Percentiles rank a stretch among this genome's conserved stretches.
phyloP scores from a whole-genome alignment of 202 grass and related monocot genomes.

The Elaeis oleifera region DNA sequence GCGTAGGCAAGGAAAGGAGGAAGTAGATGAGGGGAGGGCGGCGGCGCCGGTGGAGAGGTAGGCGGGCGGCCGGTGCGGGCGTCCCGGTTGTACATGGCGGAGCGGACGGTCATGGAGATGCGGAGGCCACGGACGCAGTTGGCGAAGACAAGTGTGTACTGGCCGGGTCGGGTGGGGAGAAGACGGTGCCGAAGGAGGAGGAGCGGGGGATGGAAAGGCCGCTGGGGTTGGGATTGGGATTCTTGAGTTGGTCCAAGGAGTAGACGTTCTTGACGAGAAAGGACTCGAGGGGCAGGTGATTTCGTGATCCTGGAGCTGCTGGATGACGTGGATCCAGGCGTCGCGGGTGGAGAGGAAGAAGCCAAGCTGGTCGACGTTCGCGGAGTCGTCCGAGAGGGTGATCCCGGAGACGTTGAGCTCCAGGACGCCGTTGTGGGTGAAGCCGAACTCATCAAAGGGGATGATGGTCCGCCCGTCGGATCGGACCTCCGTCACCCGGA shows the following conservation, averaged over 20 bases:
- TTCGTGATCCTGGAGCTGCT: background rate
- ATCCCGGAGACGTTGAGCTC: slow-evolving; percentile 3
- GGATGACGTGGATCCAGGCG: slow-evolving; percentile 5
- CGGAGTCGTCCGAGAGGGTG: background rate
- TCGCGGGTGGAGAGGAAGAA: slow-evolving; percentile 3
- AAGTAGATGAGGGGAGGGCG: slow-evolving; percentile 63
- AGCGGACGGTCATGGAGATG: slow-evolving; percentile 71
- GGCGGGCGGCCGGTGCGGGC: slow-evolving; percentile 18
- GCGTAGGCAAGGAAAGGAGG: slow-evolving; percentile 56
- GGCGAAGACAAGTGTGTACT: slow-evolving; percentile 90
- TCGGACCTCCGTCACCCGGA: background rate
- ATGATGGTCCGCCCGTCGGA: slow-evolving; percentile 2
- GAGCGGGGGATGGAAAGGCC: slow-evolving; percentile 57
- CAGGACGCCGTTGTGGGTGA: background rate
- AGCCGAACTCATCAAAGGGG: slow-evolving; percentile 8
- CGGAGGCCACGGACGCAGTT: slow-evolving; percentile 56
- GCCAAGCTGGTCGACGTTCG: background rate
- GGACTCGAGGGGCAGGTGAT: slow-evolving; percentile 1
- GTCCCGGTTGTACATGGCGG: slow-evolving; percentile 85
- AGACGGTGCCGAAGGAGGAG: slow-evolving; percentile 43
- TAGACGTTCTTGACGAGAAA: slow-evolving; percentile 66
- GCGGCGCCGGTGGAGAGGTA: slow-evolving; percentile 80
- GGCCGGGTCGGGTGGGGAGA: slow-evolving; percentile 43
- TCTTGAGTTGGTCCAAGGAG: slow-evolving; percentile 54
- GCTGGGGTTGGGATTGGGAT: slow-evolving; percentile 50